phyloP scores from a whole-genome alignment of 2,329 filamentous ascomycete genomes.

The Alternaria panax region DNA sequence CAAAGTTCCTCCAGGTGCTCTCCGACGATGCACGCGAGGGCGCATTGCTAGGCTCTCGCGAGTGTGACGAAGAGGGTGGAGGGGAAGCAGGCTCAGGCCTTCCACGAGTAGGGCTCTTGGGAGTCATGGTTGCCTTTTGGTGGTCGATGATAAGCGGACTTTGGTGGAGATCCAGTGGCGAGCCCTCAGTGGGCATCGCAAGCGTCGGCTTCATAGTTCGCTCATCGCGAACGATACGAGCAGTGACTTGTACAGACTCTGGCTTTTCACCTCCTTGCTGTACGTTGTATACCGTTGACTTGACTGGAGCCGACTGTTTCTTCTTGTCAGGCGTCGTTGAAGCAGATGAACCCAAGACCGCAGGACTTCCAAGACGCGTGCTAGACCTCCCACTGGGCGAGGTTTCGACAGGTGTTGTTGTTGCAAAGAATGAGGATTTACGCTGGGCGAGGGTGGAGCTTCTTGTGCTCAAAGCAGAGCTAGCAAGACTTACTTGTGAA shows the following conservation, averaged over 20 bases:
- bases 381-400: constrained; percentile 35
- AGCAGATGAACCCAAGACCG: constrained; percentile 35
- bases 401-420: constrained; percentile 42
- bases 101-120: constrained; percentile 36
- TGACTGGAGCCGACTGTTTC: constrained; percentile 27
- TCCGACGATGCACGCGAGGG: constrained; percentile 51
- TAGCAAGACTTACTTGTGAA: constrained; percentile 30
- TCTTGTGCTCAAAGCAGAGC: constrained; percentile 34
- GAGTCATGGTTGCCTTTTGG: constrained; percentile 51
- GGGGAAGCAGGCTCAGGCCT: constrained; percentile 44
- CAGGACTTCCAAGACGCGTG: constrained; percentile 41
- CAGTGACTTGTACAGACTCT: constrained; percentile 88
- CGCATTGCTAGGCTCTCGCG: constrained; percentile 38
- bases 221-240: constrained; percentile 77
- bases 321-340: constrained; percentile 41
- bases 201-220: constrained; percentile 41
- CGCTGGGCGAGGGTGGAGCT: constrained; percentile 46
- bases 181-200: constrained; percentile 60
- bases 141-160: constrained; percentile 71
- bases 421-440: constrained; percentile 50
- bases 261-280: constrained; percentile 55
- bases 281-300: constrained; percentile 51
- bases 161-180: constrained; percentile 59
- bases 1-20: constrained; percentile 49
- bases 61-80: constrained; percentile 40